Evolutionary conservation across 768 basidiomycete genomes (phyloP).

Genomic region (Megacollybia marginata): DNA sequence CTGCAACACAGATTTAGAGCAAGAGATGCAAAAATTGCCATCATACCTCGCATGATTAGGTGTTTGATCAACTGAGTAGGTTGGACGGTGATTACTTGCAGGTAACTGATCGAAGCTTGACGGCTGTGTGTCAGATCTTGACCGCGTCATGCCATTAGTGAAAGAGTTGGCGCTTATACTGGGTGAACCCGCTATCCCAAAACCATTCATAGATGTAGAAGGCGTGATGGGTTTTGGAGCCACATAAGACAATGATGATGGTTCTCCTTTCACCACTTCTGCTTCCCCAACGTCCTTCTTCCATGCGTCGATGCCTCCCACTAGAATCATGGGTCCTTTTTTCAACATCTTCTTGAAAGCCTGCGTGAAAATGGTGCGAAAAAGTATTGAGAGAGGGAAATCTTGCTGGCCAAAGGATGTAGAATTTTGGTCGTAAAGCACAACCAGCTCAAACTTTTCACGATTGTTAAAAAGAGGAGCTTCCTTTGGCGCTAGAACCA

Average conservation of each 20-base stretch:
- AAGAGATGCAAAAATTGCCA: background rate
- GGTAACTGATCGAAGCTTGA: constrained; percentile 4
- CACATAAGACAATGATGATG: background rate
- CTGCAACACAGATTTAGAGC: constrained; percentile 13
- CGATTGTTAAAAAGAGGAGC: constrained; percentile 73
- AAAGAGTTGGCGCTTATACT: background rate
- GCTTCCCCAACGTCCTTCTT: constrained; percentile 44
- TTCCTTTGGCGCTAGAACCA: constrained; percentile 69
- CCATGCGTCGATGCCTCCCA: constrained; percentile 86
- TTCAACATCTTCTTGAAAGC: constrained; percentile 68
- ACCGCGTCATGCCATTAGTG: constrained; percentile 4
- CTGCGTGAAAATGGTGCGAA: constrained; percentile 63
- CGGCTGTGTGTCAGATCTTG: constrained; percentile 16
- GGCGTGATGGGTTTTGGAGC: background rate
- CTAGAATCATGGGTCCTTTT: constrained; percentile 72
- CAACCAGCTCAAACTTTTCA: constrained; percentile 83
- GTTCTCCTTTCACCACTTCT: constrained; percentile 14
- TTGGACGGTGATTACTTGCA: constrained; percentile 17
- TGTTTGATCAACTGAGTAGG: constrained; percentile 33
- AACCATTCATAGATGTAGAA: background rate
- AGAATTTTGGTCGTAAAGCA: constrained; percentile 71
- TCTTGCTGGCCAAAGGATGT: constrained; percentile 39
- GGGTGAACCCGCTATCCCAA: background rate
- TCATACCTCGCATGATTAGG: constrained; percentile 36
- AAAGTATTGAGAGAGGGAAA: constrained; percentile 51